Base-by-base conservation (phyloP, 495 filamentous ascomycete genomes). In the Glutinoglossum americanum region DNA sequence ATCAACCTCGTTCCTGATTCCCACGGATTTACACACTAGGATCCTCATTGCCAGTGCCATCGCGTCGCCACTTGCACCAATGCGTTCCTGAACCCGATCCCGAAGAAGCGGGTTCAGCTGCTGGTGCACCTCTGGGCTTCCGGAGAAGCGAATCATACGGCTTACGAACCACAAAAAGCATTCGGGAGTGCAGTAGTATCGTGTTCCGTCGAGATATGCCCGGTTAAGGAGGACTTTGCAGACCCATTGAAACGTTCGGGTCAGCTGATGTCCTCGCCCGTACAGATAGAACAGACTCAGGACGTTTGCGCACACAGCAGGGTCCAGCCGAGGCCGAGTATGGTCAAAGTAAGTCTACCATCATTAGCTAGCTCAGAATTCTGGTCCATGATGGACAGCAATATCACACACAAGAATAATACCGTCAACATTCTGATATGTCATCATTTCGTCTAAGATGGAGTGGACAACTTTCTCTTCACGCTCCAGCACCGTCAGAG, bases 121-220 rank as follows among this genome's bases (percentile, higher is more conserved):
- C 9, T 57, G 35, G 3, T 49, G 6, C 10, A 63, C 30, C 5
- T 45, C 23, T 25, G 41, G 27, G 28, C 56, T 54, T 2, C 32
- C 51, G 15, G 59, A 54, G 17, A 1, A 13, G 8, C 6, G 25
- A 26, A 59, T 39, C 21, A 61, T 33, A 8, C 58, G 60, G 25
- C 4, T 54, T 1, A 63, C 13, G 54, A 45, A 64, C 57, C 57
- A 67, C 0, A 67, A 57, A 51, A 65, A 65, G n/a, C 47, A 41
- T 49, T 65, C 65, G 0, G 65, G 39, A 0, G 8, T 58, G 8
- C 54, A 25, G 44, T 65, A 67, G 53, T 64, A 67, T 0, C 60
- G 54, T 5, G 65, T 65, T 11, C 65, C 65, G n/a, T 57, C 32
- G 26, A 65, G 25, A 30, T 66, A 68, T 0, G 66, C 63, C 6